These are phyloP conservation scores for Inga laurina DNA, from an alignment of 306 rosid species.

Conservation along the genomic window DNA sequence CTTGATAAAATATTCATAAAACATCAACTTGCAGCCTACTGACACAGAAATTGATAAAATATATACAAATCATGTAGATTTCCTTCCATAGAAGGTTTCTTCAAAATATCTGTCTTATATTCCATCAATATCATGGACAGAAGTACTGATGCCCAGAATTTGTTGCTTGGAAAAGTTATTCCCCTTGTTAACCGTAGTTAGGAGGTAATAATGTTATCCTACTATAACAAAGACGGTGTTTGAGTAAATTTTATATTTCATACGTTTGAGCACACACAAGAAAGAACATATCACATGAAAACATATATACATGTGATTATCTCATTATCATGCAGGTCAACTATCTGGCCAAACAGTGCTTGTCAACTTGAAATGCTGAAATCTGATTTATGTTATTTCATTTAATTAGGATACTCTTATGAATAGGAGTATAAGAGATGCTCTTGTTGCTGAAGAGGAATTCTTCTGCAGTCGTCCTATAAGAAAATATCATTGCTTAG, in stretches of 20 bases:
- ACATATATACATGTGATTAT: constrained; percentile 20
- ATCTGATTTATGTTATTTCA: constrained; percentile 34
- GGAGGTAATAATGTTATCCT: constrained; percentile 64
- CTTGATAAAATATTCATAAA: too few relatives aligned
- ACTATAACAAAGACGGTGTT: constrained; percentile 2
- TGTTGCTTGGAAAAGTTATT: constrained; percentile 86
- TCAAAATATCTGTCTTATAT: too few relatives aligned
- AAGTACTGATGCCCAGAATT: constrained; percentile 97
- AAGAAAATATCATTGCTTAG: constrained; percentile 46
- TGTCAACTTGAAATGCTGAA: constrained; percentile 26
- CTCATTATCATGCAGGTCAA: constrained; percentile 30
- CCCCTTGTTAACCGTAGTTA: constrained; percentile 94
- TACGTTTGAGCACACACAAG: not conserved
- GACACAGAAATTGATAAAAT: too few relatives aligned
- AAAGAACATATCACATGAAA: not conserved
- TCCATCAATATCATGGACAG: constrained; percentile 68
- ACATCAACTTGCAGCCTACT: too few relatives aligned
- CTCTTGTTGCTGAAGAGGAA: constrained; percentile 85
- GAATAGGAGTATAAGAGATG: constrained; percentile 89
- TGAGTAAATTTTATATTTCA: constrained; percentile 5
- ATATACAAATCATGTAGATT: too few relatives aligned
- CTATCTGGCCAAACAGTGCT: not conserved
- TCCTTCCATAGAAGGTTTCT: too few relatives aligned
- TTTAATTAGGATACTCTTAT: constrained; percentile 69
- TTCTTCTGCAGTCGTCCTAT: constrained; percentile 86